Conservation (phyloP, 2,329 filamentous ascomycete genomes). For the Emergomyces orientalis region DNA sequence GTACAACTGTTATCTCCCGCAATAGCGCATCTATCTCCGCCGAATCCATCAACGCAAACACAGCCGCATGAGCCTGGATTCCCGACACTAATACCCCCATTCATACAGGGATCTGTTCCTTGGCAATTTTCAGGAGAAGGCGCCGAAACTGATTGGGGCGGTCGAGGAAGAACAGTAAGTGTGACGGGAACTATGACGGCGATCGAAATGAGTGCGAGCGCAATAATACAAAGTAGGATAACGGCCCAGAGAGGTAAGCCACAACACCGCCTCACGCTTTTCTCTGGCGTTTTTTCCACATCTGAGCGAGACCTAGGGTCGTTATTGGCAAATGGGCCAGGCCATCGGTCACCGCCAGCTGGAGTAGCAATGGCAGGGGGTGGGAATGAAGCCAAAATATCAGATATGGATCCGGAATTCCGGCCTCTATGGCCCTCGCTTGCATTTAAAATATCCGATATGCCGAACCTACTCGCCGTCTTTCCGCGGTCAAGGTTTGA, state of each 20-base stretch:
- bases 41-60: slow-evolving; percentile 82
- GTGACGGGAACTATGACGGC: slow-evolving; percentile 71
- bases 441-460: slow-evolving; percentile 40
- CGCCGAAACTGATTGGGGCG: slow-evolving; percentile 25
- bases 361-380: slow-evolving; percentile 47
- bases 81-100: slow-evolving; percentile 70
- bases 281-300: slow-evolving; percentile 14
- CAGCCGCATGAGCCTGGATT: slow-evolving; percentile 65
- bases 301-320: slow-evolving; percentile 22
- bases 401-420: slow-evolving; percentile 49
- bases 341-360: slow-evolving; percentile 30
- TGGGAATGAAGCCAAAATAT: slow-evolving; percentile 58
- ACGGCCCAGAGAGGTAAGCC: slow-evolving; percentile 76
- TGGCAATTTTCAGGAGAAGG: slow-evolving; percentile 24
- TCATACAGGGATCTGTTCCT: slow-evolving; percentile 55
- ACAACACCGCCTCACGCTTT: slow-evolving; percentile 58
- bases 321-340: slow-evolving; percentile 30
- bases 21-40: slow-evolving; percentile 50
- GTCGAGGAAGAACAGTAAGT: slow-evolving; percentile 50
- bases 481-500: slow-evolving; percentile 78
- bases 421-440: slow-evolving; percentile 26
- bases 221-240: slow-evolving; percentile 53
- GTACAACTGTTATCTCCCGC: slow-evolving; percentile 46
- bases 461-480: slow-evolving; percentile 51
- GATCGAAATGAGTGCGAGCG: slow-evolving; percentile 65